Percentiles rank a stretch among this genome's conserved stretches.
phyloP scores from a whole-genome alignment of 306 rosid species.

The Dryas octopetala region DNA sequence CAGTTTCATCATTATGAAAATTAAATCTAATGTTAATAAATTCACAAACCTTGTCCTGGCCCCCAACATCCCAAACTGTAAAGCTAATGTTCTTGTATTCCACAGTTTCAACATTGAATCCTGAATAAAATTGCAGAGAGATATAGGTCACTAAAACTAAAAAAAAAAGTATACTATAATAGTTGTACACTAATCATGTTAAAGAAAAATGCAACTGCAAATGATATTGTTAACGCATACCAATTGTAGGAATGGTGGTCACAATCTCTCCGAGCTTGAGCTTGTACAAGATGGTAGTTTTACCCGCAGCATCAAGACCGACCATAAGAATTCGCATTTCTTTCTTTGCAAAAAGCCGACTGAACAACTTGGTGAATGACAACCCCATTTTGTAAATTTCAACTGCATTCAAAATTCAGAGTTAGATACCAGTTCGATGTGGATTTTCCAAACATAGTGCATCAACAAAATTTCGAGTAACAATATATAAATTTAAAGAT shows the following conservation, averaged over 20 bases:
- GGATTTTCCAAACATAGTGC: not conserved
- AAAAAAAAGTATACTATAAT: not conserved
- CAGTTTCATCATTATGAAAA: not conserved
- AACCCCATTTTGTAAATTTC: slow-evolving; percentile 53
- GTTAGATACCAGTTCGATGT: slow-evolving; percentile 8
- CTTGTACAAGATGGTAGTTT: slow-evolving; percentile 72
- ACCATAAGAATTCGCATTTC: slow-evolving; percentile 63
- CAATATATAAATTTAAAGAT: not conserved
- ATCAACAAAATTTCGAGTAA: not conserved
- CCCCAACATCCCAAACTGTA: slow-evolving; percentile 80
- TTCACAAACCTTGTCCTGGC: slow-evolving; percentile 71
- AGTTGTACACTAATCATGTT: not conserved
- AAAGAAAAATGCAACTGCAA: not conserved
- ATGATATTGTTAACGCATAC: slow-evolving; percentile 27
- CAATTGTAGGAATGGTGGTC: slow-evolving; percentile 76
- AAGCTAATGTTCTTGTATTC: slow-evolving; percentile 74
- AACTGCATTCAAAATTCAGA: slow-evolving; percentile 31
- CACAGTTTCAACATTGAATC: slow-evolving; percentile 79
- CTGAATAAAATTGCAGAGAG: slow-evolving; percentile 23
- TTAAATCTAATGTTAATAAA: not conserved
- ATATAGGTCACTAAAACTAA: not conserved
- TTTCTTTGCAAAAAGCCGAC: slow-evolving; percentile 73
- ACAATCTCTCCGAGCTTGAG: slow-evolving; percentile 73
- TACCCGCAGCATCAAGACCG: slow-evolving; percentile 64
- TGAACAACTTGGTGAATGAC: slow-evolving; percentile 63